These are phyloP conservation scores for Entonaema liquescens DNA, from an alignment of 495 filamentous ascomycete genomes.

Conservation along the genomic window DNA sequence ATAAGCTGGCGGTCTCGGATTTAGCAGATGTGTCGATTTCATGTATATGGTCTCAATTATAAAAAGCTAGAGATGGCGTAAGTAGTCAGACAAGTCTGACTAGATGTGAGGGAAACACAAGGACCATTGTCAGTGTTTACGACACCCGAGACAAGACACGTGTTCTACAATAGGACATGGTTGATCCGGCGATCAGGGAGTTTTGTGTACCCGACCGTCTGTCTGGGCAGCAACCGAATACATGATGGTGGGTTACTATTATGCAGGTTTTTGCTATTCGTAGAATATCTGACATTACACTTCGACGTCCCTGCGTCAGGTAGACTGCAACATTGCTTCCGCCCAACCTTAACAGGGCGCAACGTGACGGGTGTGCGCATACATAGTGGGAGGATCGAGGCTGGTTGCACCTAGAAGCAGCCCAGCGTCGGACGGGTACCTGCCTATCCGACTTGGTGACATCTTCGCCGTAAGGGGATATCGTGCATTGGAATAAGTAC, in stretches of 20 bases:
- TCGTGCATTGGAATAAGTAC: neutral
- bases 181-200: neutral
- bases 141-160: constrained; percentile 16
- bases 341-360: neutral
- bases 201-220: neutral
- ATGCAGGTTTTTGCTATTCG: constrained; percentile 1
- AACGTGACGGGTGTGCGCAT: constrained; percentile 3
- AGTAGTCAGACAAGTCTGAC: constrained; percentile 5
- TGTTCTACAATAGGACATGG: constrained; percentile 1
- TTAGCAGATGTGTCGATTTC: neutral
- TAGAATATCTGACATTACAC: neutral
- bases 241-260: neutral
- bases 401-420: neutral
- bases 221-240: neutral
- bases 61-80: constrained; percentile 14
- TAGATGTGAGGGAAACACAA: constrained; percentile 1
- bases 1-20: neutral
- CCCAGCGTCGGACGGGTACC: neutral
- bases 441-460: neutral
- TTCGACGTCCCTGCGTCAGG: neutral
- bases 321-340: constrained; percentile 11
- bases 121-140: neutral
- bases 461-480: neutral
- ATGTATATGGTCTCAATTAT: neutral
- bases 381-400: neutral